Percentiles rank a stretch among this genome's conserved stretches.
These are phyloP conservation scores for Baorangia bicolor DNA, from an alignment of 768 basidiomycete species.

Conservation along the genomic window DNA sequence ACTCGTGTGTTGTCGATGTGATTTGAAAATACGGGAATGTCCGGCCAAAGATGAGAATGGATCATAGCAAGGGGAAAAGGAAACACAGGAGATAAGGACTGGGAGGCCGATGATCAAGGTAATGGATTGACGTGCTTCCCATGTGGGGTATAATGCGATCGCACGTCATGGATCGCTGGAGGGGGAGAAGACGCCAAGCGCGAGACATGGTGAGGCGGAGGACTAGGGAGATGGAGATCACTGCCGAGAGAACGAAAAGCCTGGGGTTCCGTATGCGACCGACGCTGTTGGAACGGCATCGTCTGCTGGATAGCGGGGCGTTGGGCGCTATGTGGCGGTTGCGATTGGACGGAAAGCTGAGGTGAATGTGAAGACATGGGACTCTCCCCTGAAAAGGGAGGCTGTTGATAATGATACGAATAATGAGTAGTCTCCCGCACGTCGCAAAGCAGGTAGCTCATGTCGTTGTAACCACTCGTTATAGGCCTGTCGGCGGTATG, in stretches of 20 bases:
- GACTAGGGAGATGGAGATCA: constrained; percentile 50
- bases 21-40: constrained; percentile 32
- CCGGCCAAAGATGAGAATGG: constrained; percentile 24
- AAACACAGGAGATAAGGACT: constrained; percentile 16
- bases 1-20: constrained; percentile 22
- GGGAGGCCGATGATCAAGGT: constrained; percentile 37
- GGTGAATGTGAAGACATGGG: constrained; percentile 44
- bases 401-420: constrained; percentile 52
- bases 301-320: constrained; percentile 43
- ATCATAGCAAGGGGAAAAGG: constrained; percentile 17
- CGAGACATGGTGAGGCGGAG: constrained; percentile 39
- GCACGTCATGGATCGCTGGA: constrained; percentile 37
- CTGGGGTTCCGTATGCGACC: constrained; percentile 58
- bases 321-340: constrained; percentile 33
- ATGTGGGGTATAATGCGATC: constrained; percentile 38
- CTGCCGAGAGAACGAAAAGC: constrained; percentile 47
- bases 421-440: constrained; percentile 49
- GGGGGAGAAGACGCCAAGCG: constrained; percentile 46
- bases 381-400: constrained; percentile 46
- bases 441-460: constrained; percentile 46
- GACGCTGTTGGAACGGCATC: constrained; percentile 53
- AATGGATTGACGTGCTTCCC: constrained; percentile 49
- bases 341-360: constrained; percentile 37
- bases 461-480: constrained; percentile 45
- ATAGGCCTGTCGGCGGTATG: constrained; percentile 53